Base-by-base conservation (phyloP, 2,329 filamentous ascomycete genomes). In the Penicillium aurantiogriseum region DNA sequence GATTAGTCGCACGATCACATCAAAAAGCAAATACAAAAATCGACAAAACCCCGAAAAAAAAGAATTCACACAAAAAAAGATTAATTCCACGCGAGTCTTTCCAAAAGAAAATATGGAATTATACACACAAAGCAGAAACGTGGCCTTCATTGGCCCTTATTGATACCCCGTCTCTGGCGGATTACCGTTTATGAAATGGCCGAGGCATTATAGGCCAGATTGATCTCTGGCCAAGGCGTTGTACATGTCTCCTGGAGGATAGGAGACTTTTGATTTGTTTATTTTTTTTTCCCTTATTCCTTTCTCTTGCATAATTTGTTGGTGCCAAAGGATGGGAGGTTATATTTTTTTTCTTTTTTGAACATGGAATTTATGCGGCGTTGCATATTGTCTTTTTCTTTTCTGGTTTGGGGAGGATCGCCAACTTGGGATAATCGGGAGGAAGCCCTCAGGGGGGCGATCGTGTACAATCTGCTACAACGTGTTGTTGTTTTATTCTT, bases 241-340 rank as follows among this genome's bases (percentile, higher is more conserved):
- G 63, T 65, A 66, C 54, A 66, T 63, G 63, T 65, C 63, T 64
- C 57, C 39, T 33, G 49, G 53, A 40, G 27, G 31, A 53, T 46
- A 42, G 63, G 59, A 56, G 62, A 62, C 54, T 58, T 58, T 58
- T 63, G 55, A 56, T 57, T 58, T 59, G 54, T 54, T 55, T 60
- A 35, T 51, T 42, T 53, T 42, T 53, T 42, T 43, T 8, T 4
- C 5, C 5, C 11, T 43, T n/a, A 27, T 44, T 27, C 17, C 40
- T 39, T 63, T 55, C 60, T 66, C 45, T 63, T 67, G 65, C 65
- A 67, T 67, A 67, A 65, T 67, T 65, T 66, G 62, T 59, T 56
- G 62, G 61, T 59, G 63, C 56, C 47, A 59, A 57, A 55, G 60
- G 59, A 60, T 65, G 65, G 66, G 68, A 63, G 65, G 58, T 66